phyloP scores from a whole-genome alignment of 345 rosid species.

The Pistacia vera region DNA sequence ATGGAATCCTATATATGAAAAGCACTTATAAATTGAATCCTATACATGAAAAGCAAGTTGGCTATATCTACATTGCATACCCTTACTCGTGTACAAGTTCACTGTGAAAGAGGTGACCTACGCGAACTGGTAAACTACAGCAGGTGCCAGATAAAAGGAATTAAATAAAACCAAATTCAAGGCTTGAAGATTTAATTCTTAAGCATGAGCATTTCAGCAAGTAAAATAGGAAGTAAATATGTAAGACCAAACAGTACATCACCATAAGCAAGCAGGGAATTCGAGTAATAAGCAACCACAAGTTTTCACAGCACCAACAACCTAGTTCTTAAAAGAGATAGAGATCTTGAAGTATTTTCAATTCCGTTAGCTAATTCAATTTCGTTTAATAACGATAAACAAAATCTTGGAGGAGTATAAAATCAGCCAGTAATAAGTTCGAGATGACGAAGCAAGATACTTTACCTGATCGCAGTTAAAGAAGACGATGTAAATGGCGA shows the following conservation, averaged over 20 bases:
- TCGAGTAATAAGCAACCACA: background rate
- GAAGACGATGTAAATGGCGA: constrained; percentile 27
- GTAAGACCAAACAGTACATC: no score
- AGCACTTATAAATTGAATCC: no score
- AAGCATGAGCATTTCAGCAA: background rate
- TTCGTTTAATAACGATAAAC: background rate
- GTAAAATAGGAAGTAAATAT: background rate
- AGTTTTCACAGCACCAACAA: background rate
- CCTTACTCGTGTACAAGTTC: background rate
- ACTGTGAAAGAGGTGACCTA: background rate
- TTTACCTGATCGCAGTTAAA: background rate
- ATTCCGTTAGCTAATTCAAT: background rate
- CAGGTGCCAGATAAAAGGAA: background rate
- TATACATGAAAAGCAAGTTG: background rate
- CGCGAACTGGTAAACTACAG: background rate
- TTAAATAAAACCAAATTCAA: background rate
- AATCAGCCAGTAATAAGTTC: background rate
- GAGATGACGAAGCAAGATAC: no score
- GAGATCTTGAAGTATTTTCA: background rate
- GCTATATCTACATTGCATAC: background rate
- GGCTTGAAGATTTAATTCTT: background rate
- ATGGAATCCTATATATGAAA: no score
- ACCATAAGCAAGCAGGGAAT: background rate
- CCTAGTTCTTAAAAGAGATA: background rate
- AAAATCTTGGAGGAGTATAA: background rate